Base-by-base conservation (phyloP, 2,329 filamentous ascomycete species). In the Monosporascus sp. region DNA sequence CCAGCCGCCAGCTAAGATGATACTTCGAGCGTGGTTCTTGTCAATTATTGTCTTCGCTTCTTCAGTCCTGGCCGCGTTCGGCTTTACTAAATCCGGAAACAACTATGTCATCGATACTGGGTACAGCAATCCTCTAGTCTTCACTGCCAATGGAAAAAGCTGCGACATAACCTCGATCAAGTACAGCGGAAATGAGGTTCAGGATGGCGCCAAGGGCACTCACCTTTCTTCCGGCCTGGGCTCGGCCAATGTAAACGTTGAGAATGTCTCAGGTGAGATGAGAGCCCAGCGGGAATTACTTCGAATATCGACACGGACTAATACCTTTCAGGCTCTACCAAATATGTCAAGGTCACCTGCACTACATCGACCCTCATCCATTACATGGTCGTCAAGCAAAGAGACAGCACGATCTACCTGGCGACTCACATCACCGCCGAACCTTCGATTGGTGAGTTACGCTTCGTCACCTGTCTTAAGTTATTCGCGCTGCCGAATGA, bases 81-180 rank as follows among this genome's bases (percentile, higher is more conserved):
- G 66, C 20, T 67, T 66, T 56, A 68, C 66, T 26, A 59, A 65
- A 22, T 66, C 65, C 9, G 64, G 64, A 38, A 60, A 58, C 46
- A 63, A 67, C 22, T 76, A 75, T 61, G 65, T 72, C 14, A 66
- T 76, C 49, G 70, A 75, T 53, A 68, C 73, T 45, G 71, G 68
- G 7, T 60, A 69, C 52, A 52, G 63, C 68, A 79, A 81, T 56
- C 53, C 77, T 3, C 68, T 84, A 50, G 66, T 76, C 38, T 77
- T 82, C 58, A 76, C 75, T 3, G 74, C 84, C 49, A 76, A 70
- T 58, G 71, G 75, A 47, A 72, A 71, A 17, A 85, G 71, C 64
- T 86, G 84, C 59, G 84, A 86, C 59, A 82, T 87, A 65, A 85
- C 77, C 15, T 86, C 82, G 0, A 80, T 87, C 65, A 76, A 77